Evolutionary conservation across 2,329 filamentous ascomycete species (phyloP).

Genomic region (Colletotrichum sp.): DNA sequence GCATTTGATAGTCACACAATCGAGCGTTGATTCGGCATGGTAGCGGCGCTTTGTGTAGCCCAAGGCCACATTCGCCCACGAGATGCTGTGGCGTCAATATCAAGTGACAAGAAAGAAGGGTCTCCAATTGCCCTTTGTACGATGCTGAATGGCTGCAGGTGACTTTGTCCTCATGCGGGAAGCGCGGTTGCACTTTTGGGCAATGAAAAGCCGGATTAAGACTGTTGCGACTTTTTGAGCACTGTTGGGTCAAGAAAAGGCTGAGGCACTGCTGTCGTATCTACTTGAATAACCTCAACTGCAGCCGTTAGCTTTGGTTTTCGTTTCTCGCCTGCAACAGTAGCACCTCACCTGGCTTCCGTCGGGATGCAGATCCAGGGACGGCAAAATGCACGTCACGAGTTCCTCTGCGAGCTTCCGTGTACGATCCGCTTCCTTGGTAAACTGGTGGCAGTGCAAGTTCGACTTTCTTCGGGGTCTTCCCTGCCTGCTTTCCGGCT

Average conservation of each 20-base stretch:
- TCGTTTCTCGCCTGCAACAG: neutral
- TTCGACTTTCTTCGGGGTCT: neutral
- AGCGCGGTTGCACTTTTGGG: neutral
- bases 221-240: constrained; percentile 13
- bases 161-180: neutral
- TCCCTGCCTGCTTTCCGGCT: neutral
- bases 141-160: neutral
- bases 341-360: constrained; percentile 2
- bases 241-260: constrained; percentile 24
- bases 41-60: neutral
- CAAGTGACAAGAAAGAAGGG: neutral
- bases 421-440: constrained; percentile 20
- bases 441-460: constrained; percentile 12
- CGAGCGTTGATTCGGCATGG: neutral
- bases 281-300: constrained; percentile 20
- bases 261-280: constrained; percentile 23
- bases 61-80: neutral
- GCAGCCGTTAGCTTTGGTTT: neutral
- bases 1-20: neutral
- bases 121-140: neutral
- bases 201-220: neutral
- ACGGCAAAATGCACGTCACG: constrained; percentile 13
- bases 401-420: constrained; percentile 4
- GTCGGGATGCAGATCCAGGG: constrained; percentile 18
- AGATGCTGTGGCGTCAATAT: neutral